Evolutionary conservation across 257 asterid species (phyloP).

Genomic region (Plectranthus barbatus): DNA sequence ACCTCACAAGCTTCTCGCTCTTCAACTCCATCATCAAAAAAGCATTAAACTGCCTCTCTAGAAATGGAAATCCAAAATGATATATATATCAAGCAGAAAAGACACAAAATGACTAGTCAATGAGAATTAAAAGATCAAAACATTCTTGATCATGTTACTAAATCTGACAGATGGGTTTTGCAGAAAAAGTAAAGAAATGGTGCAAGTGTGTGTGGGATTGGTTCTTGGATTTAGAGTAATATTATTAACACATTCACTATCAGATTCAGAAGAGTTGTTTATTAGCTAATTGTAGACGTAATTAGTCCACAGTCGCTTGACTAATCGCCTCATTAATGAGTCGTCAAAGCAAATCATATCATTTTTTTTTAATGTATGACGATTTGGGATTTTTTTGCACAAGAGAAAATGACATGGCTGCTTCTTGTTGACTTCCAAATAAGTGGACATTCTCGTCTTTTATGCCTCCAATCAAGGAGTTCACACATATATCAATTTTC

Average conservation of each 20-base stretch:
- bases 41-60: constrained; percentile 17
- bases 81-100: neutral
- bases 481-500: neutral
- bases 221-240: constrained; percentile 16
- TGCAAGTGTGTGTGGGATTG: constrained; percentile 8
- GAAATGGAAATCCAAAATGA: constrained; percentile 11
- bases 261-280: neutral
- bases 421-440: neutral
- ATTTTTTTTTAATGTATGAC: neutral
- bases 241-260: neutral
- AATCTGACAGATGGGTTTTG: constrained; percentile 17
- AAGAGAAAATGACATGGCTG: neutral
- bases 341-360: neutral
- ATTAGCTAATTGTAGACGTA: neutral
- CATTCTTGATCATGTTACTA: constrained; percentile 24
- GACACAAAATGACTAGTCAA: constrained; percentile 13
- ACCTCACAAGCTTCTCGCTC: constrained; percentile 80
- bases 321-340: neutral
- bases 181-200: neutral
- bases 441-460: neutral
- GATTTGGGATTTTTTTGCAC: neutral
- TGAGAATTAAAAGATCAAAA: constrained; percentile 20
- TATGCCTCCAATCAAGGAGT: neutral
- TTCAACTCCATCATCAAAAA: constrained; percentile 44
- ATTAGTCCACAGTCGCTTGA: constrained; percentile 8